These are phyloP conservation scores for Neophaeococcomyces mojaviensis DNA, from an alignment of 2,329 filamentous ascomycete species.

Conservation along the genomic window DNA sequence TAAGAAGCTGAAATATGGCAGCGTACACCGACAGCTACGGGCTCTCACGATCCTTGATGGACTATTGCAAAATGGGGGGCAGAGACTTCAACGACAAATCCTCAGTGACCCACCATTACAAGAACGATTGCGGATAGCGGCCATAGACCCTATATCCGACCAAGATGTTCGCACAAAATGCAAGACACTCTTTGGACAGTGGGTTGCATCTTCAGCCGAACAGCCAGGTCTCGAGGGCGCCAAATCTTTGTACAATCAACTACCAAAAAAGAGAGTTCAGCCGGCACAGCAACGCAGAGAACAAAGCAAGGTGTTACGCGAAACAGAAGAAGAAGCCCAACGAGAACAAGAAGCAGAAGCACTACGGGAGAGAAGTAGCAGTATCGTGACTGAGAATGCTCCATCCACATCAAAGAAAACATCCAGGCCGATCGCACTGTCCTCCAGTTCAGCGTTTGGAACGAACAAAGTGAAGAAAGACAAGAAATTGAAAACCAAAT, in stretches of 20 bases:
- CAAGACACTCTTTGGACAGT: slow-evolving; percentile 75
- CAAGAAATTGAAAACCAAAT: slow-evolving; percentile 49
- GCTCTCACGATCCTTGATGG: slow-evolving; percentile 85
- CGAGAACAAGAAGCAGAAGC: slow-evolving; percentile 48
- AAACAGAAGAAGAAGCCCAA: slow-evolving; percentile 64
- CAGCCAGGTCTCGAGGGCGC: slow-evolving; percentile 74
- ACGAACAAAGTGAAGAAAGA: slow-evolving; percentile 22
- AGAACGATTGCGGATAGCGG: slow-evolving; percentile 81
- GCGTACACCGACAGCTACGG: slow-evolving; percentile 81
- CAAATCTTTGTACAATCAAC: slow-evolving; percentile 66
- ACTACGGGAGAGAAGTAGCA: slow-evolving; percentile 12
- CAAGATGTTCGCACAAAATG: slow-evolving; percentile 82
- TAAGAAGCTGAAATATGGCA: slow-evolving; percentile 99
- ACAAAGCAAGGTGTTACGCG: slow-evolving; percentile 72
- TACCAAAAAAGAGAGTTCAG: slow-evolving; percentile 60
- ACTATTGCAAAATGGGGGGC: slow-evolving; percentile 87
- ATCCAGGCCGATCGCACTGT: slow-evolving; percentile 15
- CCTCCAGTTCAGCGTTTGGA: slow-evolving; percentile 19
- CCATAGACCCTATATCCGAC: slow-evolving; percentile 77
- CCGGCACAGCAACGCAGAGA: slow-evolving; percentile 54
- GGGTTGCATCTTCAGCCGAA: slow-evolving; percentile 71
- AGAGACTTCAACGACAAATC: slow-evolving; percentile 67
- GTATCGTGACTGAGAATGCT: background rate
- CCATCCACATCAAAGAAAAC: slow-evolving; percentile 15
- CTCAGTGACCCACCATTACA: slow-evolving; percentile 89